Conservation (phyloP, 345 rosid species). For the Acer campestre region DNA sequence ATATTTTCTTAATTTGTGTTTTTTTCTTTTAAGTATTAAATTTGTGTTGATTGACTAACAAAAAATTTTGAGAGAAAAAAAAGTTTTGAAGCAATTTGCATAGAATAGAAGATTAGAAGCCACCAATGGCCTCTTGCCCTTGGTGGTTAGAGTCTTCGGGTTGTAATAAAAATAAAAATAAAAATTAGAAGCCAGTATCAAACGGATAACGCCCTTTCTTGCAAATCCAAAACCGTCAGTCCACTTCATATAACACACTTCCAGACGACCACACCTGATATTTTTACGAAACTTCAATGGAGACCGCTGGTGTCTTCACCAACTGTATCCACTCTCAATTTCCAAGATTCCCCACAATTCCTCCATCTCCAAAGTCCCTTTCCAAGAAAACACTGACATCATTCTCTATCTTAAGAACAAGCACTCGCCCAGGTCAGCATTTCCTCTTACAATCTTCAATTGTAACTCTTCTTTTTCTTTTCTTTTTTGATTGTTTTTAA, state of each 20-base stretch:
- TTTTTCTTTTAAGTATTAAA: too few species aligned
- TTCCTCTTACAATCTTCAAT: not conserved
- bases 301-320: conserved; percentile 50
- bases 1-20: too few species aligned
- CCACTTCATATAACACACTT: not conserved
- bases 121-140: too few species aligned
- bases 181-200: not conserved
- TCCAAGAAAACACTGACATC: conserved; percentile 25
- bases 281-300: conserved; percentile 38
- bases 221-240: not conserved
- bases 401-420: conserved; percentile 43
- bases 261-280: not conserved
- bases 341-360: conserved; percentile 25
- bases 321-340: conserved; percentile 28
- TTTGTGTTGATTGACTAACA: too few species aligned
- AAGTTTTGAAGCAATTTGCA: not conserved
- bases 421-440: conserved; percentile 51
- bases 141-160: too few species aligned
- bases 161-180: too few species aligned
- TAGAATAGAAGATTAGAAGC: not conserved
- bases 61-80: too few species aligned
- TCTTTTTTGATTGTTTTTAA: not conserved
- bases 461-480: not conserved
- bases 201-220: conserved; percentile 8
- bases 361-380: conserved; percentile 32